Conservation (phyloP, 2,329 filamentous ascomycete species). For the Ophiostoma piceae region DNA sequence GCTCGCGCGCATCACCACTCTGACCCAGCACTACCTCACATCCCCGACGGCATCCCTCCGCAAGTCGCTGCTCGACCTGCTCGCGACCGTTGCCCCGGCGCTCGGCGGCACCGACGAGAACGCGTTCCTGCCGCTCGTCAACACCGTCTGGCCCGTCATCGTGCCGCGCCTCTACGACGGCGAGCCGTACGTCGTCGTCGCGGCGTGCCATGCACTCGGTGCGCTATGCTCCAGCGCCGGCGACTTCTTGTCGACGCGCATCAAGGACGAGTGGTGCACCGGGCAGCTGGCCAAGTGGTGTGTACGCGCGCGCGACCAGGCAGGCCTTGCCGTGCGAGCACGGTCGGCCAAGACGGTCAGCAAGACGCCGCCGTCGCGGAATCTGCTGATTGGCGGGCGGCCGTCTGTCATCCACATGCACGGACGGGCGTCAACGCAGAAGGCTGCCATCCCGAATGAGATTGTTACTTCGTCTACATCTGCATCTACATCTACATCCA, state of each 20-base stretch:
- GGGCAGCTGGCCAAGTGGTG: slow-evolving; percentile 23
- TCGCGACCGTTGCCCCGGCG: slow-evolving; percentile 65
- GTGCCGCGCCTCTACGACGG: slow-evolving; percentile 60
- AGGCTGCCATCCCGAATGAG: not conserved
- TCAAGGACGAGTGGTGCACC: slow-evolving; percentile 65
- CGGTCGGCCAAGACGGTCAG: slow-evolving; percentile 13
- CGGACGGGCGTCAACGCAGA: not conserved
- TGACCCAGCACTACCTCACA: slow-evolving; percentile 87
- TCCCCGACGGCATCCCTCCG: slow-evolving; percentile 75
- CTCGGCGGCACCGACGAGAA: slow-evolving; percentile 72
- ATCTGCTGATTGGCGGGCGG: not conserved
- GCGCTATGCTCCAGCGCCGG: slow-evolving; percentile 67
- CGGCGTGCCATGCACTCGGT: slow-evolving; percentile 63
- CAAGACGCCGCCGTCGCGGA: not conserved
- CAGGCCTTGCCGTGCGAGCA: slow-evolving; percentile 33
- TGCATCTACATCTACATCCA: slow-evolving; percentile 22
- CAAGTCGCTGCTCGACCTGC: slow-evolving; percentile 69
- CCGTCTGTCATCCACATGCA: slow-evolving; percentile 22
- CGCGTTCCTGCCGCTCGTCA: slow-evolving; percentile 80
- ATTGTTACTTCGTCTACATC: not conserved
- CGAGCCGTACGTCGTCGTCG: slow-evolving; percentile 63
- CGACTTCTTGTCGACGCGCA: slow-evolving; percentile 71
- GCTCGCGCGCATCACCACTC: slow-evolving; percentile 70
- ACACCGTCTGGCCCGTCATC: slow-evolving; percentile 84
- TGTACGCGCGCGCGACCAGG: slow-evolving; percentile 41